Evolutionary conservation across 164 flowering plant species (phyloP).

Genomic region (Magnolia officinalis): DNA sequence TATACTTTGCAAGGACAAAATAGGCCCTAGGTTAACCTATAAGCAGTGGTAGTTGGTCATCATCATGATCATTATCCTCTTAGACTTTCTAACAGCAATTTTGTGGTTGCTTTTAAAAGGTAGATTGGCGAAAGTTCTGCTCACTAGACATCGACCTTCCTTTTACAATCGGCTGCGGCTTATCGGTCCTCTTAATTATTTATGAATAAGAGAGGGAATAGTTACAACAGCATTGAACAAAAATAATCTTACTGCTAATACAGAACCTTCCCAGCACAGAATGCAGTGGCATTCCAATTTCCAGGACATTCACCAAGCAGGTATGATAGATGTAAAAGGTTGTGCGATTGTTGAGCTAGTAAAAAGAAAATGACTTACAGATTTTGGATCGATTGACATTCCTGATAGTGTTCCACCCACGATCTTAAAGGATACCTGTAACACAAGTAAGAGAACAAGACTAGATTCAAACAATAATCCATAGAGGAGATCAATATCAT

Average conservation of each 20-base stretch:
- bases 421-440: constrained; percentile 90
- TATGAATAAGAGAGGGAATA: too few species aligned
- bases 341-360: neutral
- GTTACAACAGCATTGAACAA: too few species aligned
- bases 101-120: too few species aligned
- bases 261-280: neutral
- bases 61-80: too few species aligned
- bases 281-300: neutral
- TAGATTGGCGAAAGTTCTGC: too few species aligned
- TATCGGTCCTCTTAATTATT: too few species aligned
- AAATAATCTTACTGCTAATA: neutral
- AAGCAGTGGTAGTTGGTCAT: too few species aligned
- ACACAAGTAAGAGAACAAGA: constrained; percentile 14
- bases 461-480: neutral
- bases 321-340: neutral
- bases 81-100: too few species aligned
- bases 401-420: constrained; percentile 81
- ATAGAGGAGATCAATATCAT: neutral
- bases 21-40: too few species aligned
- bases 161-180: too few species aligned
- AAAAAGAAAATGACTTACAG: constrained; percentile 45
- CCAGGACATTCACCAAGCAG: neutral
- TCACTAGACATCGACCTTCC: too few species aligned
- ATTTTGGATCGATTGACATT: constrained; percentile 84
- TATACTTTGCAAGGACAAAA: too few species aligned